Conservation (phyloP, 164 flowering plant genomes). For the Macadamia integrifolia region DNA sequence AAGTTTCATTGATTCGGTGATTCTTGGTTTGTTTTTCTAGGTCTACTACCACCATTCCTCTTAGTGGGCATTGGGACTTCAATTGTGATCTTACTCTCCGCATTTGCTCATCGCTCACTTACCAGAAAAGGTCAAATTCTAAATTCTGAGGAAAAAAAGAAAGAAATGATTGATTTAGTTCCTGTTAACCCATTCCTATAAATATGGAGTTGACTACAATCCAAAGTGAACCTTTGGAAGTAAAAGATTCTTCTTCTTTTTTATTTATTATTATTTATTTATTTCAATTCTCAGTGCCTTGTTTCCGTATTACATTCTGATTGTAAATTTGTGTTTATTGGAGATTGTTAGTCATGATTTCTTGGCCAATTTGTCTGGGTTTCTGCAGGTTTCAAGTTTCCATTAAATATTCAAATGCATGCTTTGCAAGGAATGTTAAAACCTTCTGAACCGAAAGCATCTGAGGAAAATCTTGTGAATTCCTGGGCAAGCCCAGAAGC, state of each 20-base stretch:
- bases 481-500: slow-evolving; percentile 16
- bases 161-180: background rate
- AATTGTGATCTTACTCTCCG: slow-evolving; percentile 38
- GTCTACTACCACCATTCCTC: slow-evolving; percentile 24
- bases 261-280: too few relatives aligned
- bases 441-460: slow-evolving; percentile 8
- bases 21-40: slow-evolving; percentile 20
- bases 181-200: background rate
- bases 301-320: background rate
- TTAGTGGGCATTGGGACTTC: slow-evolving; percentile 47
- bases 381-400: slow-evolving; percentile 37
- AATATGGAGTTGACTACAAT: background rate
- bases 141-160: background rate
- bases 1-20: background rate
- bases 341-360: background rate
- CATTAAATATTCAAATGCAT: slow-evolving; percentile 24
- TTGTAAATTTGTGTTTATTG: background rate
- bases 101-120: slow-evolving; percentile 41
- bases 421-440: slow-evolving; percentile 19
- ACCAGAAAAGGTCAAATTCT: slow-evolving; percentile 36
- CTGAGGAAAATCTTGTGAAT: slow-evolving; percentile 7
- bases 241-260: too few relatives aligned
- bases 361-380: background rate
- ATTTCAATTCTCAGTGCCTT: too few relatives aligned
- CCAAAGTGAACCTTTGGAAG: background rate